Percentiles rank a stretch among this genome's conserved stretches.
These are phyloP conservation scores for Scheffersomyces stipitis DNA, from an alignment of 805 yeast species.

Conservation along the genomic window DNA sequence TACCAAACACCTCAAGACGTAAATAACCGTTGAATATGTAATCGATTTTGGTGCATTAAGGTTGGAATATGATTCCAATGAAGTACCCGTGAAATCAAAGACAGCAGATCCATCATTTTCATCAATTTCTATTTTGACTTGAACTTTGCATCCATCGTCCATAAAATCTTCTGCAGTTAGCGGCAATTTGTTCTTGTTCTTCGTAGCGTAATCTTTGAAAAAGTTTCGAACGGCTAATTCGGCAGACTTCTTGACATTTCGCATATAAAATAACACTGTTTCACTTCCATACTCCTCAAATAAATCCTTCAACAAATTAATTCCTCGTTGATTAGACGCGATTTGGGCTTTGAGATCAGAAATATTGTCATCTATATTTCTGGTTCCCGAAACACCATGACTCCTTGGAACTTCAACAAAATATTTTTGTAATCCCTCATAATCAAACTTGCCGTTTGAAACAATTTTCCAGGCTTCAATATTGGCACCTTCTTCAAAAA, in stretches of 20 bases:
- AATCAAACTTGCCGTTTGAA: constrained; percentile 15
- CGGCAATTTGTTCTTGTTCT: constrained; percentile 40
- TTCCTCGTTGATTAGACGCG: background rate
- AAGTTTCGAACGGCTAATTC: constrained; percentile 12
- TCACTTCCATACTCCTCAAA: constrained; percentile 1
- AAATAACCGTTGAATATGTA: constrained; percentile 15
- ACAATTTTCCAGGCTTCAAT: constrained; percentile 19
- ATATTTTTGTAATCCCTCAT: constrained; percentile 14
- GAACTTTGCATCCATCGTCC: constrained; percentile 3
- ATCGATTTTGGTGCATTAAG: constrained; percentile 18
- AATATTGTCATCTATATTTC: constrained; percentile 20
- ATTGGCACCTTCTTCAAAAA: constrained; percentile 21
- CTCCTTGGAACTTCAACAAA: constrained; percentile 15
- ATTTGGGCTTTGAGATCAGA: constrained; percentile 71
- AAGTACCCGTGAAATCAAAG: constrained; percentile 50
- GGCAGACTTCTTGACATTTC: constrained; percentile 1
- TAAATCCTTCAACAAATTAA: background rate
- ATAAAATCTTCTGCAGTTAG: constrained; percentile 3
- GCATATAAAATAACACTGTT: constrained; percentile 2
- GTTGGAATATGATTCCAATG: constrained; percentile 3
- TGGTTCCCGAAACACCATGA: constrained; percentile 19
- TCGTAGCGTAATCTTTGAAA: constrained; percentile 24
- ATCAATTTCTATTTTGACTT: constrained; percentile 3
- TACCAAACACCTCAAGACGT: constrained; percentile 17
- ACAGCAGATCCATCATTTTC: constrained; percentile 47